phyloP scores from a whole-genome alignment of 2,329 filamentous ascomycete genomes.

The Apiospora kogelbergensis region DNA sequence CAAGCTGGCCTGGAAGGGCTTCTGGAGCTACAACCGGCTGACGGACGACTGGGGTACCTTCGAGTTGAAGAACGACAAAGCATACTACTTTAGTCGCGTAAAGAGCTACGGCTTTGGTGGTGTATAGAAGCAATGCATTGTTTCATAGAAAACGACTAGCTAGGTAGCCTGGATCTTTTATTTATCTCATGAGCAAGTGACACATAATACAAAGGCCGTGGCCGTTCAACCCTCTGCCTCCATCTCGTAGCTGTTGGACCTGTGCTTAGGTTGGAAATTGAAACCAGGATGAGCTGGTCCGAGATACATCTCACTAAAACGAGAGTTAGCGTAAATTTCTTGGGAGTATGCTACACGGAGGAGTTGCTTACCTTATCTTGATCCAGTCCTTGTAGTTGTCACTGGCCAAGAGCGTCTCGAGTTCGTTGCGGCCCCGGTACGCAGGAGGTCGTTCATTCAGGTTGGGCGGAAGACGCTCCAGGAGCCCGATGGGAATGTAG shows the following conservation, averaged over 20 bases:
- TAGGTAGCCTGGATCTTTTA: not conserved
- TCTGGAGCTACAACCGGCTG: constrained; percentile 85
- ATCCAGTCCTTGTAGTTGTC: constrained; percentile 97
- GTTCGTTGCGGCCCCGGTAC: constrained; percentile 80
- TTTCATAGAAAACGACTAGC: not conserved
- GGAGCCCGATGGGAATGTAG: constrained; percentile 85
- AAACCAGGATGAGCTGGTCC: constrained; percentile 88
- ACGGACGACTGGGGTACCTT: constrained; percentile 93
- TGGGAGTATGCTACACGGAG: not conserved
- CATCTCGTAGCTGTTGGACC: constrained; percentile 85
- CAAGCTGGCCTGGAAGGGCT: constrained; percentile 84
- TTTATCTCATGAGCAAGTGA: not conserved
- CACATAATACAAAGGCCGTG: not conserved
- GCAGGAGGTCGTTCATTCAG: constrained; percentile 87
- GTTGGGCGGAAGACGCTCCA: constrained; percentile 84
- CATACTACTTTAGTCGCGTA: constrained; percentile 68
- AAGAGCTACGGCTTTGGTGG: constrained; percentile 57
- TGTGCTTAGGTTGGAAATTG: constrained; percentile 96
- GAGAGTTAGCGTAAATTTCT: not conserved
- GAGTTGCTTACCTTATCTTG: constrained; percentile 77
- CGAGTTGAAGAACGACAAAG: constrained; percentile 59
- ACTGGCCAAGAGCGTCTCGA: constrained; percentile 92
- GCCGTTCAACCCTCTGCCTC: constrained; percentile 65
- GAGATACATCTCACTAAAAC: constrained; percentile 88
- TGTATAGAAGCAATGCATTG: constrained; percentile 28